These are phyloP conservation scores for Flaveria linearis DNA, from an alignment of 129 eudicot species.

Conservation along the genomic window DNA sequence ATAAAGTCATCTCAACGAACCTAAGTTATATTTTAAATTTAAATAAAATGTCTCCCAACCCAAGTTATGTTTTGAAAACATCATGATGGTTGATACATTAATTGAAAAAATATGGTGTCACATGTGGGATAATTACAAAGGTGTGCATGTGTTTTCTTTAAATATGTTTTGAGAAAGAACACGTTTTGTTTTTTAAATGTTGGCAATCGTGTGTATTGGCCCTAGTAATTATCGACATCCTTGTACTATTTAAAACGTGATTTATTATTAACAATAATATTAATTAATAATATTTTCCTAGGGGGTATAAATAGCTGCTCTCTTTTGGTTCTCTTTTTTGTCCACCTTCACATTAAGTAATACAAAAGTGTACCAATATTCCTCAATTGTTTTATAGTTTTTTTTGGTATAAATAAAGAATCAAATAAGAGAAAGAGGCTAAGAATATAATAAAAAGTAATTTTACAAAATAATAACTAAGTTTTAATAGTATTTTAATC, in stretches of 20 bases:
- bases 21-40: too few relatives aligned
- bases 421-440: too few relatives aligned
- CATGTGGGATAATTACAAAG: not conserved
- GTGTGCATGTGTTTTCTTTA: not conserved
- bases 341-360: not conserved
- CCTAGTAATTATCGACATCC: constrained; percentile 21
- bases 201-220: constrained; percentile 6
- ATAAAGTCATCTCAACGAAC: too few relatives aligned
- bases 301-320: not conserved
- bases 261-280: too few relatives aligned
- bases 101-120: not conserved
- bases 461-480: too few relatives aligned
- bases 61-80: too few relatives aligned
- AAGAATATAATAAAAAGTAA: too few relatives aligned
- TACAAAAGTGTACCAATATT: too few relatives aligned
- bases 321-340: constrained; percentile 19
- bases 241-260: constrained; percentile 18
- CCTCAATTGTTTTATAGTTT: not conserved
- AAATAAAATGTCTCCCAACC: too few relatives aligned
- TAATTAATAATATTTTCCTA: not conserved
- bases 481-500: too few relatives aligned
- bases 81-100: not conserved
- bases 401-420: not conserved
- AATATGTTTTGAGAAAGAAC: not conserved
- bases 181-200: not conserved